Base-by-base conservation (phyloP, 2,329 filamentous ascomycete genomes). In the Helminthosporium solani region DNA sequence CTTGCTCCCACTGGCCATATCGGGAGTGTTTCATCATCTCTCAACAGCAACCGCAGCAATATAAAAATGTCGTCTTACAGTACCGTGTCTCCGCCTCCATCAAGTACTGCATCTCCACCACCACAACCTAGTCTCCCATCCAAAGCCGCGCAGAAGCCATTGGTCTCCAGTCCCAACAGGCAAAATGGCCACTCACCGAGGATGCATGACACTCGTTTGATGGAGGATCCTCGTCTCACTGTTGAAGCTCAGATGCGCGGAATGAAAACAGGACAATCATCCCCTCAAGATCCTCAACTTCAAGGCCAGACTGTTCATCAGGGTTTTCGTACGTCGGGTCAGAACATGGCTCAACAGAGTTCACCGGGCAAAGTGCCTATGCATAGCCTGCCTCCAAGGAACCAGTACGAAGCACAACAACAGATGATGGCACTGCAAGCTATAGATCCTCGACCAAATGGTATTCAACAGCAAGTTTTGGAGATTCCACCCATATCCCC, bases 391-490 rank as follows among this genome's bases (percentile, higher is more conserved):
- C 33, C 30, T 11, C 53, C 62, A 7, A 57, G 56, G 16, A 64
- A 64, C 39, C 55, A 67, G 28, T 60, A 61, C 37, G 66, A 64
- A 43, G 55, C 50, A 37, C 61, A 63, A 31, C 66, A 67, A 27
- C 63, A 64, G 34, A 56, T 60, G 56, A 61, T 60, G 60, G 57
- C 56, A 31, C 58, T 49, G 18, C 58, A 69, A 33, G 57, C 64
- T 16, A 68, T 70, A 30, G 52, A 62, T 46, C 70, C 76, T 12
- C 71, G 71, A 27, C 63, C 71, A 1, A 72, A 73, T 15, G 64
- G 65, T 11, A 66, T 61, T n/a, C 73, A 76, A 37, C 71, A 68
- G 47, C 65, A 72, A 7, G 51, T 70, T 12, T 59, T 68, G 7
- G 67, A 68, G 2, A 66, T 69, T 70, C 12, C 35, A 65, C 55